phyloP scores from a whole-genome alignment of 805 yeast species.

The Komagataella pastoris region DNA sequence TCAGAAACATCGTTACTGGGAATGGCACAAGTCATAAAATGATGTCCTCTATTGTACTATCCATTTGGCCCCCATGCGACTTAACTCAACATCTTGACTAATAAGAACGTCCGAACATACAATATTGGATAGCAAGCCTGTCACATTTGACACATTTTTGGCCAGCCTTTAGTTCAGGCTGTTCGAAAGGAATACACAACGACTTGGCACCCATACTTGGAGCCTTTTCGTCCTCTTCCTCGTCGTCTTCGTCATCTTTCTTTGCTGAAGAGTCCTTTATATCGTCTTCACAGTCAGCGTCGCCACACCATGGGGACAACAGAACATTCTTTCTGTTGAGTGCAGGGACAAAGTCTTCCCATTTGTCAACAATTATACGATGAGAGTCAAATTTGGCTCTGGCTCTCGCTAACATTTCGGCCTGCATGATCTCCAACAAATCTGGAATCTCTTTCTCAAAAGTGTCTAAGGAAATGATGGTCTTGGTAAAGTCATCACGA shows the following conservation, averaged over 20 bases:
- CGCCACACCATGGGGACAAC: conserved; percentile 97
- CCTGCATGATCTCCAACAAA: conserved; percentile 73
- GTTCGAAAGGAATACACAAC: conserved; percentile 90
- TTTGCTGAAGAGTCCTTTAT: conserved; percentile 83
- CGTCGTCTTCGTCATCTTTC: conserved; percentile 72
- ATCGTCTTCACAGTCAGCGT: conserved; percentile 86
- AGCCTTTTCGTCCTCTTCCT: conserved; percentile 86
- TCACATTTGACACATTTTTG: conserved; percentile 86
- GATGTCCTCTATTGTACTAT: neutral
- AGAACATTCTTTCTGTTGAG: conserved; percentile 85
- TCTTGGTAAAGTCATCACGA: conserved; percentile 80
- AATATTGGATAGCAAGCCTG: conserved; percentile 61
- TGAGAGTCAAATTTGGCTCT: conserved; percentile 75
- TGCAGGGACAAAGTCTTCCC: conserved; percentile 89
- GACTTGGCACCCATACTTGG: conserved; percentile 99
- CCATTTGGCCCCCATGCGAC: neutral
- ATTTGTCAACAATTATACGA: conserved; percentile 65
- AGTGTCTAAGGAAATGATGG: conserved; percentile 48
- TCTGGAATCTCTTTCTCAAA: conserved; percentile 57
- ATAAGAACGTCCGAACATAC: conserved; percentile 96
- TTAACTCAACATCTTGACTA: conserved; percentile 17
- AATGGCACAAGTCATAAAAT: neutral
- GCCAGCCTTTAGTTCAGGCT: conserved; percentile 67
- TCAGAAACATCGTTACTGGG: neutral
- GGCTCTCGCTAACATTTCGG: conserved; percentile 62